Base-by-base conservation (phyloP, 192 early-diverging fungal genomes). In the Podila horticola region DNA sequence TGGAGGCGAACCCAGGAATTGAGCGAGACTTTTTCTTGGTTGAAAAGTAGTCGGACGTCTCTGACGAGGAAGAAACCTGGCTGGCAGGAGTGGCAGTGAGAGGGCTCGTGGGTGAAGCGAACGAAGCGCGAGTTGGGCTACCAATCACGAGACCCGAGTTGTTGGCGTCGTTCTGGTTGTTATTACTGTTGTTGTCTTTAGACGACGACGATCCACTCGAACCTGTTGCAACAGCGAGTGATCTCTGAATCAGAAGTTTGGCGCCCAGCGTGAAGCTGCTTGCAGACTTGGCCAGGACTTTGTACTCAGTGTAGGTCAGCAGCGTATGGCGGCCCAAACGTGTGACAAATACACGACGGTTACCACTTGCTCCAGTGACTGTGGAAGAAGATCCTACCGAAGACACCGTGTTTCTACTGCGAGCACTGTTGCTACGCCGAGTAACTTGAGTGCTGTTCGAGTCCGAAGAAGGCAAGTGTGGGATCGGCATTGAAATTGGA, bases 251-350 rank as follows among this genome's bases (percentile, higher is more conserved):
- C 66, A 81, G 29, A 29, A 81, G 49, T 62, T 73, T 81, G 11
- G 77, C 77, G n/a, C 77, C 77, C 22, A 81, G 49, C 0, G 77
- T 81, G 13, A 81, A 81, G 8, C 77, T 67, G 19, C 77, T 81
- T 12, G 77, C 77, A 4, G 77, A 81, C 55, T 81, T 81, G 22
- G 77, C 63, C 17, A 81, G 29, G 31, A 57, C 48, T 58, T 81
- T 81, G 67, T 81, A 81, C 52, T 81, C 77, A 0, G 60, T 7
- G n/a, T 81, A 81, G 22, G 77, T 81, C 67, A 81, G 45, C 0
- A 81, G 49, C 0, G 77, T 73, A 22, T 81, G 77, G 33, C 77
- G 59, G 6, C 77, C 77, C 15, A 81, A 67, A 22, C 77, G 49
- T 1, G 77, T 81, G 36, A 81, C 77, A 73, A 69, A 81, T 26